Evolutionary conservation across 208 protist genomes (phyloP).

Genomic region (Acanthamoeba lugdunensis): DNA sequence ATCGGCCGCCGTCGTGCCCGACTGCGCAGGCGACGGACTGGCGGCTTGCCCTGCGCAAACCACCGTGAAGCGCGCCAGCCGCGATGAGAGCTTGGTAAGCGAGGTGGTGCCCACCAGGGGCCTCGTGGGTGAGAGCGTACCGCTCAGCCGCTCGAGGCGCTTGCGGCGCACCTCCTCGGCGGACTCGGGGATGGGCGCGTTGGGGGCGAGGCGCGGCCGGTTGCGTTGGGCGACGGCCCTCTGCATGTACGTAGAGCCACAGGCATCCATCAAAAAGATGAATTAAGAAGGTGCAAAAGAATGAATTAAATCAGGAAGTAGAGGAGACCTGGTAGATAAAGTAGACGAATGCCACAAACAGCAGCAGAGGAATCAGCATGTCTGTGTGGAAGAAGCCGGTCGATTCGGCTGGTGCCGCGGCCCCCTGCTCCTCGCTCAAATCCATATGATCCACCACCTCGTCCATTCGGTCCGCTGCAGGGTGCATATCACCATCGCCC

Average conservation of each 20-base stretch:
- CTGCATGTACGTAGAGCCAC: too few species aligned
- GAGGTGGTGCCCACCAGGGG: neutral
- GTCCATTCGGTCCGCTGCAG: neutral
- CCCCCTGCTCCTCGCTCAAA: neutral
- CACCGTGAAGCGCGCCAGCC: too few species aligned
- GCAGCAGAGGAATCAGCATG: neutral
- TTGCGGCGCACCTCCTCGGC: slow-evolving; percentile 49
- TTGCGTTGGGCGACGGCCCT: neutral
- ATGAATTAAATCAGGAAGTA: neutral
- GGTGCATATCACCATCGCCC: neutral
- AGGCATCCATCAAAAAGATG: neutral
- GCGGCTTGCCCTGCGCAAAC: too few species aligned
- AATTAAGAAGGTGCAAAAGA: neutral
- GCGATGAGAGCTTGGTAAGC: neutral
- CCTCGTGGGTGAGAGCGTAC: neutral
- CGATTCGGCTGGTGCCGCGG: neutral
- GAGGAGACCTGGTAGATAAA: neutral
- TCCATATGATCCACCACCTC: neutral
- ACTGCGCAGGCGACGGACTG: too few species aligned
- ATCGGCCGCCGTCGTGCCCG: neutral
- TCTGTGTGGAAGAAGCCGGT: neutral
- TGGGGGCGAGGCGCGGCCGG: neutral
- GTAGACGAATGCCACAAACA: neutral
- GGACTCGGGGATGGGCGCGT: neutral
- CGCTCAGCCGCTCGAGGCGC: neutral